Conservation (phyloP, 305 asterid species). For the Fraxinus albicans region DNA sequence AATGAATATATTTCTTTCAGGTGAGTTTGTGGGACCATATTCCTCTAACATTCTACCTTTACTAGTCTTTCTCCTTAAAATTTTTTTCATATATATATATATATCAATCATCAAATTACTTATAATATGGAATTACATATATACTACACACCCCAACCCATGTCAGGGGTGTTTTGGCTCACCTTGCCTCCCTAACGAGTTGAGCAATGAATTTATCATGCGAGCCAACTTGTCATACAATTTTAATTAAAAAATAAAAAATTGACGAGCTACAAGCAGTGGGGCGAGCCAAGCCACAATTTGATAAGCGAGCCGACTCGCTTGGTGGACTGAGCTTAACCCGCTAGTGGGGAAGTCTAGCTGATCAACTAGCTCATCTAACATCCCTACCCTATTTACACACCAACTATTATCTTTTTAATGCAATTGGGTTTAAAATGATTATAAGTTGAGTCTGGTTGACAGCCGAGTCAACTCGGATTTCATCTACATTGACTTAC, state of each 20-base stretch:
- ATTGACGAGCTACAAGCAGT: background rate
- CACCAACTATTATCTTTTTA: background rate
- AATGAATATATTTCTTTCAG: conserved; percentile 68
- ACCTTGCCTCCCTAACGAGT: background rate
- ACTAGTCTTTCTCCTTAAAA: conserved; percentile 20
- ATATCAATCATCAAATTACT: background rate
- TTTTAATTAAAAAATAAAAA: no score
- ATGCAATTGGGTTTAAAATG: background rate
- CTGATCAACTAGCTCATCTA: background rate
- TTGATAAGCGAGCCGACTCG: background rate
- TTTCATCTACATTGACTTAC: conserved; percentile 1
- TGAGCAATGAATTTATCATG: background rate
- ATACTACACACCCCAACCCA: background rate
- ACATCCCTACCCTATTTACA: background rate
- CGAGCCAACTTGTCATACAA: no score
- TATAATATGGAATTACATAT: background rate
- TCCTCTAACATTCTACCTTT: conserved; percentile 18
- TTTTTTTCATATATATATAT: background rate
- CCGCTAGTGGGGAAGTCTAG: no score
- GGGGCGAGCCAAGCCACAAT: background rate
- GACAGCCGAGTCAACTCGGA: conserved; percentile 22
- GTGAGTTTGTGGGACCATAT: conserved; percentile 46
- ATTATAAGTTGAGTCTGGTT: background rate
- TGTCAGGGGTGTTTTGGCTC: background rate
- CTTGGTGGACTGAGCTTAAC: background rate